Percentiles rank a stretch among this genome's conserved stretches.
These are phyloP conservation scores for Pseudocercospora fuligena DNA, from an alignment of 2,329 filamentous ascomycete species.

Conservation along the genomic window DNA sequence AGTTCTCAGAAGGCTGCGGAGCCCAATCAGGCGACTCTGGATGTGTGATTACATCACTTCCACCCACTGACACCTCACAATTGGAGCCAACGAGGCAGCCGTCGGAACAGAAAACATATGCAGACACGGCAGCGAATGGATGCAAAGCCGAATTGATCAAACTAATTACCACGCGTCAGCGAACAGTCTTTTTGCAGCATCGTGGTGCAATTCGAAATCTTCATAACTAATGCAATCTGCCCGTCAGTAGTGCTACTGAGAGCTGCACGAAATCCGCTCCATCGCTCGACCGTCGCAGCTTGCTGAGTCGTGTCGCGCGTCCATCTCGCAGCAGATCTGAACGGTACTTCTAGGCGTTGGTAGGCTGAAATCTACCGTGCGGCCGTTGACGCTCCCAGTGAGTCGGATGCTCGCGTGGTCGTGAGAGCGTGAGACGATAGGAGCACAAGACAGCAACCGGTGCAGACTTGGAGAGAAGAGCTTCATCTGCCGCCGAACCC, in stretches of 20 bases:
- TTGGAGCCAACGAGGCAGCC: slow-evolving; percentile 6
- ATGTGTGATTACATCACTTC: slow-evolving; percentile 3
- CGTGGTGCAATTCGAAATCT: background rate
- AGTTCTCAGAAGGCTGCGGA: slow-evolving; percentile 1
- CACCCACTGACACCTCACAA: background rate
- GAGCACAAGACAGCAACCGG: background rate
- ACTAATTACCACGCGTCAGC: slow-evolving; percentile 5
- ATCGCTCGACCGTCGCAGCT: background rate
- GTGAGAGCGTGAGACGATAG: slow-evolving; percentile 5
- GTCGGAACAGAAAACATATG: slow-evolving; percentile 9
- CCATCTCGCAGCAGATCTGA: slow-evolving; percentile 3
- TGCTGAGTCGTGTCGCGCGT: background rate
- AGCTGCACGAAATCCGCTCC: background rate
- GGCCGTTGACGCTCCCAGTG: slow-evolving; percentile 1
- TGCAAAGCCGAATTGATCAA: slow-evolving; percentile 4
- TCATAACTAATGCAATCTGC: slow-evolving; percentile 2
- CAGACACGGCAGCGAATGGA: slow-evolving; percentile 10
- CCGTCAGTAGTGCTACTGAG: background rate
- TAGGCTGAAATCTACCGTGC: background rate
- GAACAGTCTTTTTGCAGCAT: slow-evolving; percentile 7
- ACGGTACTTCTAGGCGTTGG: background rate
- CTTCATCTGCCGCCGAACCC: slow-evolving; percentile 3
- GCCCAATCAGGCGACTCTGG: background rate
- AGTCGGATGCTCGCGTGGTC: slow-evolving; percentile 13
- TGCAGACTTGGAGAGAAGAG: background rate